Percentiles rank a stretch among this genome's conserved stretches.
These are phyloP conservation scores for Zygnema circumcarinatum DNA, from an alignment of 139 green algal species.

Conservation along the genomic window DNA sequence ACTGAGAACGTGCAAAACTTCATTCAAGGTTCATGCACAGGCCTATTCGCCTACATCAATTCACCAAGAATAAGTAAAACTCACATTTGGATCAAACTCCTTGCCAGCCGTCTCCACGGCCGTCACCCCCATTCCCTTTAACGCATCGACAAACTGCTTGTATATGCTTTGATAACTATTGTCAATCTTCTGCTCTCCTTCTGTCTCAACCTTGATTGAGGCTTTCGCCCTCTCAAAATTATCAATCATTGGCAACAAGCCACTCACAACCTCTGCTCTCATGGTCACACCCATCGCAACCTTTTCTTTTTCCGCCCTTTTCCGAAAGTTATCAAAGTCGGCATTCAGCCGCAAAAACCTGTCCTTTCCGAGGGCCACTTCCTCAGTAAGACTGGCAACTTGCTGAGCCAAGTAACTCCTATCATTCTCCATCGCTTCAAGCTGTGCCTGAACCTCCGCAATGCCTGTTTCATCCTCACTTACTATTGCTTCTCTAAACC, in stretches of 20 bases:
- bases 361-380: slow-evolving; percentile 42
- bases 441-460: slow-evolving; percentile 55
- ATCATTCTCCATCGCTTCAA: slow-evolving; percentile 64
- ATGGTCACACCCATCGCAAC: slow-evolving; percentile 67
- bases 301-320: slow-evolving; percentile 83
- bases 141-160: slow-evolving; percentile 93
- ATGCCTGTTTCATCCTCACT: background rate
- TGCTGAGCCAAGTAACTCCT: slow-evolving; percentile 8
- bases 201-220: slow-evolving; percentile 85
- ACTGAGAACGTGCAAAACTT: background rate
- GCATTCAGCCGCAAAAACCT: slow-evolving; percentile 82
- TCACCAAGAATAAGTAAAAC: background rate
- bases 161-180: slow-evolving; percentile 91
- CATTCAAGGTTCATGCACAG: background rate
- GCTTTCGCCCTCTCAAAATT: slow-evolving; percentile 91
- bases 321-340: slow-evolving; percentile 99
- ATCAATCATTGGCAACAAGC: slow-evolving; percentile 91
- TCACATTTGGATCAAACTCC: slow-evolving; percentile 89
- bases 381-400: slow-evolving; percentile 43
- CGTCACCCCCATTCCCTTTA: slow-evolving; percentile 85
- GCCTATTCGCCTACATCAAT: background rate
- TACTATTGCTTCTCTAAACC: background rate
- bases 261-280: slow-evolving; percentile 77
- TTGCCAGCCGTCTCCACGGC: slow-evolving; percentile 78
- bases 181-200: slow-evolving; percentile 91